Base-by-base conservation (phyloP, 2,329 filamentous ascomycete genomes). In the Aureobasidium musti region DNA sequence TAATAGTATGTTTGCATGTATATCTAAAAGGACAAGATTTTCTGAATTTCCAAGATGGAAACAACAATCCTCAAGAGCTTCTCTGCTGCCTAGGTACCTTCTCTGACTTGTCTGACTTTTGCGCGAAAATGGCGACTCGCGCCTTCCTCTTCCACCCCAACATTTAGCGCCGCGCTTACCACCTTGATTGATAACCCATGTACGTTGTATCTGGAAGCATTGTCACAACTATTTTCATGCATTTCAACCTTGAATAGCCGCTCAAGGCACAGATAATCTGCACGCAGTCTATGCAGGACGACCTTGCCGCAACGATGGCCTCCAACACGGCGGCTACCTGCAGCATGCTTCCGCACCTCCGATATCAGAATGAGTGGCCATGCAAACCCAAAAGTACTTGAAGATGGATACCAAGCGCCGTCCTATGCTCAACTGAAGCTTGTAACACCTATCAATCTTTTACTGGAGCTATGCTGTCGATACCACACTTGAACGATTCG, bases 1-100 rank as follows among this genome's bases (percentile, higher is more conserved):
- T 56, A 56, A 41, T 56, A 56, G 19, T 56, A 56, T 54, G 23
- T 57, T n/a, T 19, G n/a, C 5, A 57, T 53, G 30, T 53, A 57
- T 57, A 37, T 28, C 28, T 26, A 33, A 43, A 28, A n/a, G n/a
- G 53, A 57, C 21, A n/a, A 30, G 14, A 30, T 2, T 26, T 52
- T 52, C 17, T 33, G 41, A 17, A 21, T 17, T 6, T 17, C 17
- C 17, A 7, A 39, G 13, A 39, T n/a, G 14, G 37, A 39, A 39
- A 3, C 10, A 39, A 39, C 6, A 39, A 17, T 10, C 7, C 7
- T 21, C 30, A 33, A 33, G 30, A 33, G 30, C 30, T 5, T 33
- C 30, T n/a, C 5, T 33, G 30, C 5, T 33, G 30, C 5, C 30
- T 33, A 33, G 43, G 43, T 3, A 21, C 21, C 11, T 26, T 1